Evolutionary conservation across 192 early-diverging fungal genomes (phyloP).

Genomic region (Linnemannia elongata): DNA sequence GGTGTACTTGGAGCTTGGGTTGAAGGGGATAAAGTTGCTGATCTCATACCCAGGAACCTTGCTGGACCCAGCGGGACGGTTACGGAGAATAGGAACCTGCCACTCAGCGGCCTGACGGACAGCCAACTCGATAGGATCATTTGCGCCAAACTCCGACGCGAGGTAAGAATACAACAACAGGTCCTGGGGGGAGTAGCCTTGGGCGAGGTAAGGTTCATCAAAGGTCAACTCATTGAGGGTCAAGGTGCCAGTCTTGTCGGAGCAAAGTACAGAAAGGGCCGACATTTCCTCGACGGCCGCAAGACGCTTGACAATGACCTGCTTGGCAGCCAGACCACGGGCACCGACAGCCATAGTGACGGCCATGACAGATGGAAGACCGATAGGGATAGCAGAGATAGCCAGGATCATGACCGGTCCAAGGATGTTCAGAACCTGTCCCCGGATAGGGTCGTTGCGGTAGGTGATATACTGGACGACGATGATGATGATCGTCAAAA

Average conservation of each 20-base stretch:
- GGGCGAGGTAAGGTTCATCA: conserved; percentile 73
- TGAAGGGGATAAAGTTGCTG: conserved; percentile 78
- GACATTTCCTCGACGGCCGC: conserved; percentile 87
- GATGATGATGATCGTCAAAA: conserved; percentile 70
- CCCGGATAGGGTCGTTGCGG: conserved; percentile 62
- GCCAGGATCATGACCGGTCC: conserved; percentile 76
- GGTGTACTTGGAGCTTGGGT: conserved; percentile 78
- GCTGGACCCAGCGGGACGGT: conserved; percentile 54
- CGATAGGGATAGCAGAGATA: conserved; percentile 85
- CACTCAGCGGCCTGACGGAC: conserved; percentile 73
- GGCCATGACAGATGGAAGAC: conserved; percentile 85
- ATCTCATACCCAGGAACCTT: conserved; percentile 79
- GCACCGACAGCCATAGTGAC: conserved; percentile 91
- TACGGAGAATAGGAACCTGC: conserved; percentile 61
- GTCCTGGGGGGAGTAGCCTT: conserved; percentile 63
- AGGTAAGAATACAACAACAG: conserved; percentile 75
- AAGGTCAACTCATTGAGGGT: conserved; percentile 84
- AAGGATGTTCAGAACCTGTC: conserved; percentile 67
- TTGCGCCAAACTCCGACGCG: conserved; percentile 78
- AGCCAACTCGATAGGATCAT: conserved; percentile 83
- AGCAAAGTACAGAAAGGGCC: conserved; percentile 75
- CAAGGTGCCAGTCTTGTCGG: conserved; percentile 82
- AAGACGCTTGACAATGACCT: conserved; percentile 85
- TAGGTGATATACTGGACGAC: conserved; percentile 57
- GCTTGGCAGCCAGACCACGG: conserved; percentile 74